Evolutionary conservation across 2,329 filamentous ascomycete species (phyloP).

Genomic region (Verruconis gallopava): DNA sequence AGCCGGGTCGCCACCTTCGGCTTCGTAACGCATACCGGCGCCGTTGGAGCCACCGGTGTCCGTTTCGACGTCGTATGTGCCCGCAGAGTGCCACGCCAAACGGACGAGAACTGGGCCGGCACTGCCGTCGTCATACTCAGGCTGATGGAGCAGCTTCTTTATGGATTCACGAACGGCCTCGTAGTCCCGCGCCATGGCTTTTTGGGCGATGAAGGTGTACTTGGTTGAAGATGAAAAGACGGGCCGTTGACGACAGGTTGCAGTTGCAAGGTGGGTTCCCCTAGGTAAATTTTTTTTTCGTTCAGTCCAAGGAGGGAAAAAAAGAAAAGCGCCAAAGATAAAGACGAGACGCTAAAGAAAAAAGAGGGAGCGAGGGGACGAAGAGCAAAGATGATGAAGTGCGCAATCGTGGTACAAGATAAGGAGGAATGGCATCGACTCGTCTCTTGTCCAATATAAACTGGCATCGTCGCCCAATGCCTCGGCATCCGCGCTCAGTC

Average conservation of each 20-base stretch:
- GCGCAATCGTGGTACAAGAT: too few relatives aligned
- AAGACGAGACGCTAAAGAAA: too few relatives aligned
- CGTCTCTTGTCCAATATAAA: too few relatives aligned
- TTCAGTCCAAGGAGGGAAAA: too few relatives aligned
- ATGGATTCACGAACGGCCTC: conserved; percentile 42
- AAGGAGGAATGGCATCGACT: too few relatives aligned
- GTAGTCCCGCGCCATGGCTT: conserved; percentile 18
- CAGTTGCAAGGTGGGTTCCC: too few relatives aligned
- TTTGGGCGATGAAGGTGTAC: conserved; percentile 13
- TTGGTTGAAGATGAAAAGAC: too few relatives aligned
- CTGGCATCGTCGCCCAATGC: background rate
- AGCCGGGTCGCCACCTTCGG: conserved; percentile 50
- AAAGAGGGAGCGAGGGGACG: background rate
- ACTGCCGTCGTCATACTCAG: conserved; percentile 52
- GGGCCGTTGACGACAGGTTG: too few relatives aligned
- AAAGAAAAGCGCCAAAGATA: too few relatives aligned
- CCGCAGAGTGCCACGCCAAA: conserved; percentile 52
- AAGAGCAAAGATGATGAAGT: too few relatives aligned
- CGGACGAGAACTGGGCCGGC: conserved; percentile 51
- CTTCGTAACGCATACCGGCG: conserved; percentile 53
- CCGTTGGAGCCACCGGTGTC: conserved; percentile 53
- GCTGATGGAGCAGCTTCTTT: conserved; percentile 41
- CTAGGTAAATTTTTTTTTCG: too few relatives aligned
- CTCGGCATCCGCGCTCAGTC: too few relatives aligned
- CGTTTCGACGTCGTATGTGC: conserved; percentile 46